Base-by-base conservation (phyloP, 2,329 filamentous ascomycete species). In the Ambrosiella xylebori region DNA sequence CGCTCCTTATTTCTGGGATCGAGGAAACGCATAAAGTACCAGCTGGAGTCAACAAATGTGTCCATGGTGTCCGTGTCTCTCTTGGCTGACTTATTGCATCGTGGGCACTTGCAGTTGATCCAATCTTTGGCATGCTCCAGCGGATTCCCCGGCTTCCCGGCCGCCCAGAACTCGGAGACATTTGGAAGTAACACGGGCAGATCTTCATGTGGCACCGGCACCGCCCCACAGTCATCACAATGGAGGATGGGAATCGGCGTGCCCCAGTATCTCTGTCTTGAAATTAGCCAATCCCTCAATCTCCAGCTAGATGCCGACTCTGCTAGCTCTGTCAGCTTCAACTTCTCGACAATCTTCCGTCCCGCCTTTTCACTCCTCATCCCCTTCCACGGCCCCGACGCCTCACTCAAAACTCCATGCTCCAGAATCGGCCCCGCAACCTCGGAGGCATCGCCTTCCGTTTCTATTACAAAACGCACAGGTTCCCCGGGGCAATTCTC, bases 21-120 rank as follows among this genome's bases (percentile, higher is more conserved):
- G 36, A 83, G 70, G 64, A 88, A 95, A 11, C 88, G 80, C 71
- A 90, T 81, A 65, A 84, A 95, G 69, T 95, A 95, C 89, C 89
- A 95, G 57, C 88, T 94, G 1, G 88, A 95, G 70, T 95, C 89
- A 61, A 95, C 89, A 70, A 95, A 95, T 0, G 89, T 95, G 68
- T 95, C 89, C 89, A 95, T 95, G 2, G 89, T 95, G 67, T 95
- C 89, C 0, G 89, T 95, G 63, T 95, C 89, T 62, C 89, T 79
- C 66, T 81, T 85, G 6, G 87, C 89, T 27, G 80, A 71, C 1
- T 78, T 75, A 13, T 77, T 72, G 65, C 89, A 95, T 63, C 79
- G 79, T 4, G 89, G 89, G 66, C 89, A 95, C 2, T 74, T 68
- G 0, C 82, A 86, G 64, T 89, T 80, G 51, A 88, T 75, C 82